Evolutionary conservation across 495 filamentous ascomycete species (phyloP), one percentile per base, ranked within the genome.

Genomic region (Penicillium simplicissimum): DNA sequence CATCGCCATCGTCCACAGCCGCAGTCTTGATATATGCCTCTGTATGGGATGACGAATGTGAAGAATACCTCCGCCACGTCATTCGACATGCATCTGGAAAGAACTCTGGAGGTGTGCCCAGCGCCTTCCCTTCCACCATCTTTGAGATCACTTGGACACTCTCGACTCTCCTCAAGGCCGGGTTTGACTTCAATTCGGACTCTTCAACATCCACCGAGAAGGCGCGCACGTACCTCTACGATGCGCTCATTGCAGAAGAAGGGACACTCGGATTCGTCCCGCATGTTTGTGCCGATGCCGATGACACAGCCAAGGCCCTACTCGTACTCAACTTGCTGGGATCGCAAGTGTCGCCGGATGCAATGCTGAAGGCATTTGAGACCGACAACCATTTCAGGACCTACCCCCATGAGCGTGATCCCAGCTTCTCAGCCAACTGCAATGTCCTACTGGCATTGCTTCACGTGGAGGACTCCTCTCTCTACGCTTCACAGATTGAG

Each of bases 1-100:
- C 68, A 6, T 83, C 81, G 7, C 81, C 82, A 11, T 80, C 80
- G 13, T 75, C 78, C 1, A 84, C 79, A 7, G 76, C 78, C 9
- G 79, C 77, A 9, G 81, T 81, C 56, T 58, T 84, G 37, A 80
- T 78, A 54, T 54, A 79, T 59, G 36, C 65, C 3, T 65, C 72
- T 8, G 17, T 42, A 0, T 81, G 80, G 80, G 78, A 84, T 59
- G 52, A 69, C 10, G 66, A 73, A 23, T 66, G 67, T 0, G 79
- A 81, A 51, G 34, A n/a, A 6, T 79, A 76, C 52, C 58, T 79
- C 7, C 55, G 55, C 13, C 47, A 43, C 11, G 67, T 67, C 4
- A 71, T 37, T 60, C 68, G 10, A 60, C 71, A 43, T 74, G 58
- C 67, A 66, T 54, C 66, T 64, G 60, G 67, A 58, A 25, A 72